Base-by-base conservation (phyloP, 768 basidiomycete genomes). In the Rhizopogon vinicolor region DNA sequence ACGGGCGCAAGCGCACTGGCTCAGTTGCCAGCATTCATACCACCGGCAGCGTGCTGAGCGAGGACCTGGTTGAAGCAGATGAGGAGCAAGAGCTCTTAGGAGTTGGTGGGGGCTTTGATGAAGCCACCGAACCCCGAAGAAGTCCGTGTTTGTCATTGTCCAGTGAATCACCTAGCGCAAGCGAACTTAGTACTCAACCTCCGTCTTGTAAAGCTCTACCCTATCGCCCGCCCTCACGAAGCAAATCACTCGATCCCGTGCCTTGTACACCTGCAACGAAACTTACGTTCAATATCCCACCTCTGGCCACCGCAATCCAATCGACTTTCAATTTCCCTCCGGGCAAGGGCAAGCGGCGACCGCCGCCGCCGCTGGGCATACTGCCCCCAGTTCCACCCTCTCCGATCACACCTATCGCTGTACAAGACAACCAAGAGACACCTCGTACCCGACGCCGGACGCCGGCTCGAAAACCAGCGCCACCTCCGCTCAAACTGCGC, bases 61-160 rank as follows among this genome's bases (percentile, higher is more conserved):
- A 92, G 66, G 78, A 92, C 51, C 80, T 91, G 8, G 82, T 92
- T 9, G 91, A 91, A 63, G 88, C 88, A 59, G 89, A 91, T 19
- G 90, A 92, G 65, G 89, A 92, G 65, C 71, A 81, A 46, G 86
- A 84, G 55, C 72, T 91, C 1, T 76, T 91, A 41, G 86, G 86
- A 44, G 67, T 87, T 16, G 84, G 87, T 52, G 83, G 85, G 52
- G 80, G 83, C 37, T 90, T 89, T 53, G 77, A 78, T 41, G 70
- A 66, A 33, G 55, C 62, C 16, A 72, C 72, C 35, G 67, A 70
- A 52, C 63, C 64, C 22, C 68, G 68, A 41, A 65, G 72, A 45
- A 71, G 71, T 44, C 70, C 69, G 10, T 70, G 67, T 43, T 56
- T 69, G 61, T 55, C 54, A 49, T 40, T 55, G 31, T 70, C 70